Percentiles rank a stretch among this genome's conserved stretches.
These are phyloP conservation scores for Helicostylum pulchrum DNA, from an alignment of 192 early-diverging fungal species.

Conservation along the genomic window DNA sequence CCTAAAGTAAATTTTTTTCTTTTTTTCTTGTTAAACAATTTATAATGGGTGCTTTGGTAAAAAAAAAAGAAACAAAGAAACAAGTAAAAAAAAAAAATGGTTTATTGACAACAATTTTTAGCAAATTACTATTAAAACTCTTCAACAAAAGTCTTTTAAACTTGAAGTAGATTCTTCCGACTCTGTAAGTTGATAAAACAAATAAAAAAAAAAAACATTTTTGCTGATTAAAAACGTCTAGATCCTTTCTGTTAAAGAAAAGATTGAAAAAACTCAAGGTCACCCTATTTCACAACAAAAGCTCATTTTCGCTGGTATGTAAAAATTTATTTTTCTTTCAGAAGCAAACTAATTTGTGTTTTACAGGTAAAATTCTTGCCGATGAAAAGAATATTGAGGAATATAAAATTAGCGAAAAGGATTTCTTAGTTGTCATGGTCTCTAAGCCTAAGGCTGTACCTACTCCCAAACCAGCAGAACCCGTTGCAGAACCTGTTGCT, in stretches of 20 bases:
- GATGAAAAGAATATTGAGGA: constrained; percentile 73
- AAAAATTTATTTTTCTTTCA: not conserved
- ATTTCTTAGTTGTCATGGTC: constrained; percentile 95
- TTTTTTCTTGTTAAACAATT: no score
- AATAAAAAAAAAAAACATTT: not conserved
- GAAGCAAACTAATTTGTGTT: no score
- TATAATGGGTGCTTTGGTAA: no score
- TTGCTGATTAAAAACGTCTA: constrained; percentile 24
- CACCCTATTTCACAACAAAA: constrained; percentile 74
- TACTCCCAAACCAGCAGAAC: constrained; percentile 8
- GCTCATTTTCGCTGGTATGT: constrained; percentile 79
- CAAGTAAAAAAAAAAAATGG: not conserved
- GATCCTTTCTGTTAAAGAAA: constrained; percentile 76
- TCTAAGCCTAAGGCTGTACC: constrained; percentile 60
- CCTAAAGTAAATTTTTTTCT: no score
- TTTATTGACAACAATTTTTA: constrained; percentile 10
- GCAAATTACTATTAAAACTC: constrained; percentile 89
- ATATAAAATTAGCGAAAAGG: constrained; percentile 82
- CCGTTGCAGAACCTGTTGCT: constrained; percentile 16
- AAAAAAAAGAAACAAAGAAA: no score
- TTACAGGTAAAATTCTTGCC: constrained; percentile 80
- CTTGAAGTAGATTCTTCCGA: constrained; percentile 72
- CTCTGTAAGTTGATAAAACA: constrained; percentile 39
- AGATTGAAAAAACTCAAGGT: constrained; percentile 70
- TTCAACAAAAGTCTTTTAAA: constrained; percentile 81